phyloP scores from a whole-genome alignment of 2,329 filamentous ascomycete species.

The Aaosphaeria arxii region DNA sequence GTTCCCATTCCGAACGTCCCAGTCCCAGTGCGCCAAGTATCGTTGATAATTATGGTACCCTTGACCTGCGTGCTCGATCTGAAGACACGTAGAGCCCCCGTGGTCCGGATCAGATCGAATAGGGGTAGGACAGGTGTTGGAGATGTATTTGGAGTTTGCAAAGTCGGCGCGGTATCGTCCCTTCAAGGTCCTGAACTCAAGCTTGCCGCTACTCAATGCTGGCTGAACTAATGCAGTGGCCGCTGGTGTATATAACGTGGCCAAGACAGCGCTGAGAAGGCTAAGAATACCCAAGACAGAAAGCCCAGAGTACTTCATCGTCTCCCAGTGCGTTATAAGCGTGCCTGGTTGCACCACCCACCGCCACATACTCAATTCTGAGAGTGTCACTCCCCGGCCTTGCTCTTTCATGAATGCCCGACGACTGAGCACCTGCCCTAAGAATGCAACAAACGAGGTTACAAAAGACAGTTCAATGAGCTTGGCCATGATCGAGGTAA shows the following conservation, averaged over 20 bases:
- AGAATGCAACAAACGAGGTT: constrained; percentile 70
- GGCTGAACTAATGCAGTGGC: constrained; percentile 73
- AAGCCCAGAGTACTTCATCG: constrained; percentile 60
- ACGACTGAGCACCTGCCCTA: constrained; percentile 73
- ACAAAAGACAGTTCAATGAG: constrained; percentile 76
- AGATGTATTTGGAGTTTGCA: constrained; percentile 59
- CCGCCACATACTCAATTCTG: constrained; percentile 73
- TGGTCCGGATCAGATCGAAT: constrained; percentile 46
- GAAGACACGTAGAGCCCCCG: constrained; percentile 58
- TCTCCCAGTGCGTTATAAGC: constrained; percentile 66
- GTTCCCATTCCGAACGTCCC: constrained; percentile 45
- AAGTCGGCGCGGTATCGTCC: constrained; percentile 62
- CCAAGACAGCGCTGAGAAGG: constrained; percentile 61
- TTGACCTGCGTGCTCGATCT: constrained; percentile 67
- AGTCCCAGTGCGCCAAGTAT: constrained; percentile 58
- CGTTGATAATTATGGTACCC: constrained; percentile 66
- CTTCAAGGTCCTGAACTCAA: constrained; percentile 49
- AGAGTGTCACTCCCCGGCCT: constrained; percentile 65
- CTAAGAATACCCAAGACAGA: constrained; percentile 64
- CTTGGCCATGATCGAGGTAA: constrained; percentile 71
- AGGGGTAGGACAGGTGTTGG: constrained; percentile 59
- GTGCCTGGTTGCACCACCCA: constrained; percentile 67
- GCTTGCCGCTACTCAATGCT: constrained; percentile 60
- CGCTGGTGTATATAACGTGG: constrained; percentile 73
- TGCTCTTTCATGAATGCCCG: constrained; percentile 58